Percentiles rank a stretch among this genome's conserved stretches.
phyloP scores from a whole-genome alignment of 78 protist genomes.

The Dictyostelium citrinum region DNA sequence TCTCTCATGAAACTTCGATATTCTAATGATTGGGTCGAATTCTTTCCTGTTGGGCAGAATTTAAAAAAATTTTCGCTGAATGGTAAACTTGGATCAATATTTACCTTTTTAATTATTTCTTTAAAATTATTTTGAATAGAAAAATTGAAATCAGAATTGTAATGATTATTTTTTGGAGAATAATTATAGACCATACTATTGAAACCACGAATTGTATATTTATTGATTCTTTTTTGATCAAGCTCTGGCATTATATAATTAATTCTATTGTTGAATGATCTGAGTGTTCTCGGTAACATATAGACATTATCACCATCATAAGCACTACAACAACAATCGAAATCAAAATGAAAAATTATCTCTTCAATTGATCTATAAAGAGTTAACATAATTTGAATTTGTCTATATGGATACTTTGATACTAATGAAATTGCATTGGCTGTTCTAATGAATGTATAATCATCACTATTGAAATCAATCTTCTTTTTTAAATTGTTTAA shows the following conservation, averaged over 20 bases:
- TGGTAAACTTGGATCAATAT: not conserved
- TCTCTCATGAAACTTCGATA: not conserved
- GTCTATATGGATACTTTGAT: not conserved
- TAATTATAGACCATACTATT: not conserved
- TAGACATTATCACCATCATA: not conserved
- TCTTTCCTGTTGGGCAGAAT: too few relatives aligned
- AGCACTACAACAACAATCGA: not conserved
- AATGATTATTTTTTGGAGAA: not conserved
- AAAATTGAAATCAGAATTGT: too few relatives aligned
- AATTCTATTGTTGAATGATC: not conserved
- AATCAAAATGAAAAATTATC: not conserved
- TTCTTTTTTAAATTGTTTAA: not conserved
- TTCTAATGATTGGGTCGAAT: not conserved
- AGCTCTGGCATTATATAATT: not conserved
- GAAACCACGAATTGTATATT: not conserved
- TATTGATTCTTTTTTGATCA: not conserved
- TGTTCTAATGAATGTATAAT: not conserved
- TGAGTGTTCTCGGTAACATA: not conserved
- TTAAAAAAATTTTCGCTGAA: not conserved
- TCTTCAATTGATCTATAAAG: not conserved
- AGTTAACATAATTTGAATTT: not conserved
- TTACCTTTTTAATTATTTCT: not conserved
- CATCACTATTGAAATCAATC: not conserved
- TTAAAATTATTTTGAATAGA: too few relatives aligned
- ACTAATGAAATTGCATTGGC: not conserved